phyloP scores from a whole-genome alignment of 257 asterid genomes.

The Solanum pennellii region DNA sequence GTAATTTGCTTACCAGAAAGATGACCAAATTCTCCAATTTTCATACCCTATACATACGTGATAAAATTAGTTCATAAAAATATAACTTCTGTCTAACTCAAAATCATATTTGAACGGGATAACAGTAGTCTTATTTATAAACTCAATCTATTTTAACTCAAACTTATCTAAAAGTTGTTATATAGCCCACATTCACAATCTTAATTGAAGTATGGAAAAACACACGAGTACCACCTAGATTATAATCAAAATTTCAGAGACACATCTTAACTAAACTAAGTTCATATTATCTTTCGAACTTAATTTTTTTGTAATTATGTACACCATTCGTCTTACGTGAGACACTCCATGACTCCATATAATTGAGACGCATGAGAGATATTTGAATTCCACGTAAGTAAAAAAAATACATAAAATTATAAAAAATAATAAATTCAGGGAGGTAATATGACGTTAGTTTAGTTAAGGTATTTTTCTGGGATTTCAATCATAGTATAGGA shows the following conservation, averaged over 20 bases:
- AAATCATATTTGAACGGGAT: background rate
- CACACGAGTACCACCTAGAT: fast-evolving
- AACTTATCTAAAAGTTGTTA: background rate
- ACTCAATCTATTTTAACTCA: background rate
- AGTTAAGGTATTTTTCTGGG: no score
- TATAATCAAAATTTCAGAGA: no score
- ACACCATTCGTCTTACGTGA: no score
- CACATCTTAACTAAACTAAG: no score
- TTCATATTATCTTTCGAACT: no score
- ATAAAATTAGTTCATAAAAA: background rate
- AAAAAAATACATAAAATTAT: no score
- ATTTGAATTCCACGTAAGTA: fast-evolving
- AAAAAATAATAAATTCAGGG: no score
- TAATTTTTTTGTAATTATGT: no score
- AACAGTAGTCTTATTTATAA: background rate
- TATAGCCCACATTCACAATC: background rate
- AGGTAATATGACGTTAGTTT: no score
- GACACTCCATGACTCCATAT: no score
- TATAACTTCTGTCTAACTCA: fast-evolving
- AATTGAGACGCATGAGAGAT: no score
- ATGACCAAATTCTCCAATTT: background rate
- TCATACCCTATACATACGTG: background rate
- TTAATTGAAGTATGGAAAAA: background rate
- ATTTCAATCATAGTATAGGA: no score
- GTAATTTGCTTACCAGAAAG: conserved; percentile 3